phyloP scores from a whole-genome alignment of 176 grass and related monocot species.

The Phoenix roebelenii region DNA sequence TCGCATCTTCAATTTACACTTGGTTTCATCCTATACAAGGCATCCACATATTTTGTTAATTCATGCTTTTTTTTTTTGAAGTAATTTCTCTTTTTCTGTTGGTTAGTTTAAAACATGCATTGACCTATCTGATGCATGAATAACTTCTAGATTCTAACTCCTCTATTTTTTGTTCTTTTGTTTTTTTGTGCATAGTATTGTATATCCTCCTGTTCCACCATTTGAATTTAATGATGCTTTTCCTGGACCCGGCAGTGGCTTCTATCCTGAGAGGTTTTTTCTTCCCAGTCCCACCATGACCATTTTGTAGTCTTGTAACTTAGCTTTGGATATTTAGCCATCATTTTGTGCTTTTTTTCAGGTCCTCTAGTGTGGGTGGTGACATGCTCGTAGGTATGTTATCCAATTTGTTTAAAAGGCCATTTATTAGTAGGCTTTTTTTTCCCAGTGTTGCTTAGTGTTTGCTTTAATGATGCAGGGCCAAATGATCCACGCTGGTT shows the following conservation, averaged over 20 bases:
- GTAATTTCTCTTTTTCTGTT: too few species aligned
- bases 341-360: slow-evolving; percentile 26
- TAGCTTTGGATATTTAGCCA: background rate
- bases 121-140: too few species aligned
- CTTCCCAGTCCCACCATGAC: too few species aligned
- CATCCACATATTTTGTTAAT: too few species aligned
- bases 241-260: slow-evolving; percentile 65
- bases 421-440: background rate
- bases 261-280: slow-evolving; percentile 62
- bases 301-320: background rate
- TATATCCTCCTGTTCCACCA: slow-evolving; percentile 58
- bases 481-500: slow-evolving; percentile 83
- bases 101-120: too few species aligned
- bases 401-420: slow-evolving; percentile 2
- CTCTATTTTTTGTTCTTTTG: background rate
- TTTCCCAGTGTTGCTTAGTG: background rate
- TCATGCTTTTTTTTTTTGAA: too few species aligned
- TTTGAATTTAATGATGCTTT: slow-evolving; percentile 55
- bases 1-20: background rate
- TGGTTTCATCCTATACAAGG: background rate
- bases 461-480: slow-evolving; percentile 28
- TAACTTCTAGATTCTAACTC: background rate
- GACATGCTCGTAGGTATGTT: slow-evolving; percentile 79
- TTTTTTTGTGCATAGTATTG: slow-evolving; percentile 9
- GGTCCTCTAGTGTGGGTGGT: slow-evolving; percentile 47